Evolutionary conservation across 78 protist species (phyloP).

Genomic region (Paratrimastix pyriformis): DNA sequence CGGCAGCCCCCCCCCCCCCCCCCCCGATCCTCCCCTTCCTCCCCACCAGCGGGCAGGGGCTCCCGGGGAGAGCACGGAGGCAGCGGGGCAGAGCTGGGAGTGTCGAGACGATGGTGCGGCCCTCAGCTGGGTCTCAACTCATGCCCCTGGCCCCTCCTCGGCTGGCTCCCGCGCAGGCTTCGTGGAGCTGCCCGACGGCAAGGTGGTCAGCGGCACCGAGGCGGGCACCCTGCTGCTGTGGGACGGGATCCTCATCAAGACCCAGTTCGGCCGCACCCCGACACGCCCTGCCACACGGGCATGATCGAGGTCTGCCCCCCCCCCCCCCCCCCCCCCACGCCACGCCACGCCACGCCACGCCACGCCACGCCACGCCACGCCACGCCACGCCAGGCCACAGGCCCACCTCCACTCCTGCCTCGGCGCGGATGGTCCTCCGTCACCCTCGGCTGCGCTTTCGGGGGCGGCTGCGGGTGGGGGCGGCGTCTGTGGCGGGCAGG

Average conservation of each 20-base stretch:
- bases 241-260: conserved; percentile 63
- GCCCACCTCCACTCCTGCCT: no score
- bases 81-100: neutral
- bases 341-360: no score
- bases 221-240: conserved; percentile 66
- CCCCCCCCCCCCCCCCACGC: no score
- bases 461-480: conserved; percentile 16
- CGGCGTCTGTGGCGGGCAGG: neutral
- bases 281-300: conserved; percentile 43
- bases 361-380: no score
- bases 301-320: conserved; percentile 34
- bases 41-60: no score
- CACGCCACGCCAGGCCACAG: no score
- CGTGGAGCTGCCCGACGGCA: conserved; percentile 54
- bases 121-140: neutral
- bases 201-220: conserved; percentile 63
- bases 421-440: no score
- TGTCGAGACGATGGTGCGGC: neutral
- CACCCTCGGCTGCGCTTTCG: no score
- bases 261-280: conserved; percentile 19
- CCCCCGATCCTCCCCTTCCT: no score
- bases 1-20: no score
- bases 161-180: no score
- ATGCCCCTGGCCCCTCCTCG: neutral
- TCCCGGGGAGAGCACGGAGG: neutral